Percentiles rank a stretch among this genome's conserved stretches.
Conservation (phyloP, 2,329 filamentous ascomycete genomes). For the Berkeleyomyces basicola region DNA sequence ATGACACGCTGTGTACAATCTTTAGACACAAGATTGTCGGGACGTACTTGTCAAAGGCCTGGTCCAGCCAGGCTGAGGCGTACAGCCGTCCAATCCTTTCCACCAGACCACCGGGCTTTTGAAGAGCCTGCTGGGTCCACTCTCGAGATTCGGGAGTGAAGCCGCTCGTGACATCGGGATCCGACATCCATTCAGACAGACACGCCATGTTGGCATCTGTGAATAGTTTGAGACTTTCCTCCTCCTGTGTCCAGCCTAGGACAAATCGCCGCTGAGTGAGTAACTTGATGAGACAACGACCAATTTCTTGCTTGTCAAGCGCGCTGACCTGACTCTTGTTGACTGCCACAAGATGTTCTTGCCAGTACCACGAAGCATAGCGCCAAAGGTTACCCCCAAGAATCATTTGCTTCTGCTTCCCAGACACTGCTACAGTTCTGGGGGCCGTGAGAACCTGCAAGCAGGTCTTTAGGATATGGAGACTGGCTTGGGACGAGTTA, state of each 20-base stretch:
- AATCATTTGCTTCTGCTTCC: not conserved
- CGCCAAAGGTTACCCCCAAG: slow-evolving; percentile 16
- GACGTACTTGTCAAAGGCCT: slow-evolving; percentile 22
- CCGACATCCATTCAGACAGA: slow-evolving; percentile 23
- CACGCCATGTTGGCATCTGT: slow-evolving; percentile 24
- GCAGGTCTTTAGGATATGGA: slow-evolving; percentile 25
- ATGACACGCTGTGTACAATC: slow-evolving; percentile 26
- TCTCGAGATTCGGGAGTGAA: slow-evolving; percentile 19
- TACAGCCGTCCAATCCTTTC: slow-evolving; percentile 25
- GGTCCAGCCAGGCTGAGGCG: slow-evolving; percentile 24
- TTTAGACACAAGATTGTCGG: slow-evolving; percentile 28
- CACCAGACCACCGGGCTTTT: slow-evolving; percentile 20
- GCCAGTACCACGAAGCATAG: slow-evolving; percentile 30
- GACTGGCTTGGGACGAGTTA: slow-evolving; percentile 20
- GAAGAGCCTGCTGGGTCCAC: slow-evolving; percentile 20
- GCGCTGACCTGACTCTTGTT: slow-evolving; percentile 18
- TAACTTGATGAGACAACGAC: slow-evolving; percentile 22
- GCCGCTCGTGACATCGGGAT: slow-evolving; percentile 20
- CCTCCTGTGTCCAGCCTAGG: slow-evolving; percentile 26
- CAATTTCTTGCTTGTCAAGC: slow-evolving; percentile 21
- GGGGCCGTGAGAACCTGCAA: slow-evolving; percentile 25
- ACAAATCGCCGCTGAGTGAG: slow-evolving; percentile 23
- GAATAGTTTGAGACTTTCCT: slow-evolving; percentile 27
- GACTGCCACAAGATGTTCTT: slow-evolving; percentile 25
- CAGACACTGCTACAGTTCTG: slow-evolving; percentile 1